Conservation (phyloP, 768 basidiomycete genomes). For the Cytidiella melzeri region DNA sequence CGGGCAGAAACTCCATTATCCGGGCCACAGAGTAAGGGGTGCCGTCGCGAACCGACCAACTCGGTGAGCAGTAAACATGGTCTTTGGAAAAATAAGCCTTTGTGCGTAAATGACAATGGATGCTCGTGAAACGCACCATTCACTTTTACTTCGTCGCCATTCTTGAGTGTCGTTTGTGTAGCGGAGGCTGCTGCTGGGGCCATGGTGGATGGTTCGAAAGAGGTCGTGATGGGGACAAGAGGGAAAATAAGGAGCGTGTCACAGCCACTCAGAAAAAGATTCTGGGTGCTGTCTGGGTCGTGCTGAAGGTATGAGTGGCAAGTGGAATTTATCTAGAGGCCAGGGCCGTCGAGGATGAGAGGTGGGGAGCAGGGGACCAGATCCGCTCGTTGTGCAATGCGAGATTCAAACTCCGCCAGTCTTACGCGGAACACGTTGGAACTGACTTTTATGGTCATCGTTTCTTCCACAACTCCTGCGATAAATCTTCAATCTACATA, state of each 20-base stretch:
- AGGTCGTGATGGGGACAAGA: conserved; percentile 3
- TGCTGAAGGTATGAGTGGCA: background rate
- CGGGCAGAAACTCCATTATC: conserved; percentile 93
- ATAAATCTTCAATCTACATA: too few relatives aligned
- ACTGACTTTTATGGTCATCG: too few relatives aligned
- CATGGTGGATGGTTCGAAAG: too few relatives aligned
- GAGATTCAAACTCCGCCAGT: conserved; percentile 25
- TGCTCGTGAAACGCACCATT: conserved; percentile 55
- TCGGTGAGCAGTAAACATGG: conserved; percentile 95
- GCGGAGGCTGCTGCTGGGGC: conserved; percentile 29
- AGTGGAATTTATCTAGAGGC: conserved; percentile 6
- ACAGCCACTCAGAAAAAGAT: conserved; percentile 12
- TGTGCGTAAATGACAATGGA: conserved; percentile 23
- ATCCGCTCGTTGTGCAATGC: conserved; percentile 23
- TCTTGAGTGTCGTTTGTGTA: conserved; percentile 58
- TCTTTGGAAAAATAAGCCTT: conserved; percentile 49
- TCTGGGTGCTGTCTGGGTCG: conserved; percentile 1
- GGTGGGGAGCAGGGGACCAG: conserved; percentile 18
- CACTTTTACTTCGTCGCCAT: conserved; percentile 77
- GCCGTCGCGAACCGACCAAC: conserved; percentile 87
- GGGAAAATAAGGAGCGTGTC: background rate
- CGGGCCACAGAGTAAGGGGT: conserved; percentile 94
- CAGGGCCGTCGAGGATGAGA: conserved; percentile 2
- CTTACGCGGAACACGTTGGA: background rate
- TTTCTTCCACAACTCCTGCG: too few relatives aligned